phyloP scores from a whole-genome alignment of 306 rosid genomes.

The Rosa lucieae region DNA sequence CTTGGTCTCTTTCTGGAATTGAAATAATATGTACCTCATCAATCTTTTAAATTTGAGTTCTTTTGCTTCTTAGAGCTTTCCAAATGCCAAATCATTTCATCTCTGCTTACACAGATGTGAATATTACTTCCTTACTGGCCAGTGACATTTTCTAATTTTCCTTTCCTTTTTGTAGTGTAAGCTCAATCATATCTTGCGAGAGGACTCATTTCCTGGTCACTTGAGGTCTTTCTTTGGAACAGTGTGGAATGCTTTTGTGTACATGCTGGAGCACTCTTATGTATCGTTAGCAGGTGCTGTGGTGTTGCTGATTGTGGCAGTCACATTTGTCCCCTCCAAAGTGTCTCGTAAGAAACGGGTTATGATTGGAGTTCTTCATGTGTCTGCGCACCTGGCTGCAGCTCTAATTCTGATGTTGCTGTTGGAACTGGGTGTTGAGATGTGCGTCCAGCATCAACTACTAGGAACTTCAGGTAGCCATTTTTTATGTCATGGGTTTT shows the following conservation, averaged over 20 bases:
- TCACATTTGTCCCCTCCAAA: constrained; percentile 82
- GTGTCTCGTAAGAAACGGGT: constrained; percentile 77
- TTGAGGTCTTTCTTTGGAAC: constrained; percentile 74
- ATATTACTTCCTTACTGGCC: constrained; percentile 23
- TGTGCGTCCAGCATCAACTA: constrained; percentile 72
- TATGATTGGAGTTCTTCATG: constrained; percentile 82
- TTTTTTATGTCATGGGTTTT: constrained; percentile 19
- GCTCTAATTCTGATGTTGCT: constrained; percentile 92
- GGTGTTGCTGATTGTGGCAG: constrained; percentile 68
- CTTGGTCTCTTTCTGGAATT: neutral
- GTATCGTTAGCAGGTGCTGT: constrained; percentile 74
- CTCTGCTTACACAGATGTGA: constrained; percentile 9
- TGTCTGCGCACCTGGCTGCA: constrained; percentile 81
- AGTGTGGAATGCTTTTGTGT: constrained; percentile 78
- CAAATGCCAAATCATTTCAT: neutral
- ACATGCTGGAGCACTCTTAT: constrained; percentile 63
- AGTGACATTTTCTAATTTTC: constrained; percentile 23
- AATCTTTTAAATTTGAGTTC: neutral
- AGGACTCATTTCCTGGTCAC: constrained; percentile 78
- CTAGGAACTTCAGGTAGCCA: constrained; percentile 85
- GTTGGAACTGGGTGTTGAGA: constrained; percentile 89
- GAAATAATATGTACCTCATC: neutral
- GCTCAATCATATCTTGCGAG: constrained; percentile 84
- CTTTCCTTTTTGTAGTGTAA: constrained; percentile 64
- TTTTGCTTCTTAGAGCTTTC: constrained; percentile 21